Evolutionary conservation across 441 rosid species (phyloP), one percentile per base, ranked within the genome.

Genomic region (Aquilaria agallochum): DNA sequence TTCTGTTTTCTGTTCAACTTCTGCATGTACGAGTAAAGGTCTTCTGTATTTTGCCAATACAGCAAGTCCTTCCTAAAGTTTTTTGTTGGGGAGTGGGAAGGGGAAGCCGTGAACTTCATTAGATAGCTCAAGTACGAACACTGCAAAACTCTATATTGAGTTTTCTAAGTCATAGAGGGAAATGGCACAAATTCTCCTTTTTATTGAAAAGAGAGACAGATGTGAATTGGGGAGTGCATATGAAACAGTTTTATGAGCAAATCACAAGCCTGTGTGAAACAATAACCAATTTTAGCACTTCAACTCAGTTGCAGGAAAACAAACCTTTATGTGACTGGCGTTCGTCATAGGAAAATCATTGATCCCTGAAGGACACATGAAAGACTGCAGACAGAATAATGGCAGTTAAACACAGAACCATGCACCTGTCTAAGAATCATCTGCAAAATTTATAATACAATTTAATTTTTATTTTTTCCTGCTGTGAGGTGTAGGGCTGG

Each of bases 291-390:
- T 20, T 20, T 20, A 20, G 27, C 27, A 20, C 45, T 60, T 61
- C 45, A 42, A 59, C 42, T 40, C 5, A 48, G 57, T 59, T 10
- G 53, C 9, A 32, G 49, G 50, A 50, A 51, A 55, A 15, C 79
- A 9, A 59, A 92, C 98, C 97, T 92, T 89, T 60, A 95, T 89
- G 63, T 89, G 99, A 72, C 73, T 81, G 49, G 78, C 74, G 70
- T 82, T 84, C 60, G 99, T 92, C 99, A 95, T 92, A 10, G 97
- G 98, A 56, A 95, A 95, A 83, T 95, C 98, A n/a, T 88, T 73
- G 76, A 92, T 92, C 70, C 98, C 99, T 5, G 99, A 95, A 59
- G 96, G 91, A 70, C 93, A 89, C 96, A 95, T 92, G 68, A 95
- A 95, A 42, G 99, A 89, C 99, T 95, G 69, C 78, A 77, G 36